Percentiles rank a stretch among this genome's conserved stretches.
phyloP scores from a whole-genome alignment of 1,284 basidiomycete genomes.

The Apiotrichum mycotoxinovorans region DNA sequence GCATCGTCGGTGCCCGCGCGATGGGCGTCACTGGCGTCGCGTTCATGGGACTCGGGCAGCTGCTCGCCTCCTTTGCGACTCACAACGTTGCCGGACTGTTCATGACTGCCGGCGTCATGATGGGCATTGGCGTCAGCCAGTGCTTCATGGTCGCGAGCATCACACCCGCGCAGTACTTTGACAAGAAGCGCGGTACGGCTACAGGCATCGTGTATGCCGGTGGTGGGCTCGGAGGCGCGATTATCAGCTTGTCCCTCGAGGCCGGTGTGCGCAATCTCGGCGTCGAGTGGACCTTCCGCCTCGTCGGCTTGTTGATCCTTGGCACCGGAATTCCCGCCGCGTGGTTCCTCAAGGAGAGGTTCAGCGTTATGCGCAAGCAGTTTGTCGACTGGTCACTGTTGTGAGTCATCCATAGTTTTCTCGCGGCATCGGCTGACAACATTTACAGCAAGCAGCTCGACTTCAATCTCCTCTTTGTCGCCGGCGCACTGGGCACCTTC shows the following conservation, averaged over 20 bases:
- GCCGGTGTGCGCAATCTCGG: conserved; percentile 34
- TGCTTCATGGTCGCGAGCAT: conserved; percentile 25
- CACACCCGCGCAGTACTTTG: conserved; percentile 38
- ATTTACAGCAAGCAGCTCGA: conserved; percentile 31
- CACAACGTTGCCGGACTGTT: conserved; percentile 28
- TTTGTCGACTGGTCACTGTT: conserved; percentile 10
- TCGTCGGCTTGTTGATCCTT: conserved; percentile 12
- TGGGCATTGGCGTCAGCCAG: conserved; percentile 26
- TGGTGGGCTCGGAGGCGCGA: conserved; percentile 42
- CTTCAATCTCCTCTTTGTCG: conserved; percentile 37
- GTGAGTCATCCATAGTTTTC: not conserved
- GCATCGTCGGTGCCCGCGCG: conserved; percentile 28
- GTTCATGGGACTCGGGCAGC: conserved; percentile 31
- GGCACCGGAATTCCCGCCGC: conserved; percentile 9
- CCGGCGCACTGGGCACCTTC: conserved; percentile 41
- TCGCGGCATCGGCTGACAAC: not conserved
- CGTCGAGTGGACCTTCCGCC: conserved; percentile 19
- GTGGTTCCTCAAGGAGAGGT: conserved; percentile 13
- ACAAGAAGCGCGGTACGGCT: conserved; percentile 34
- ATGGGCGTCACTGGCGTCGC: conserved; percentile 28
- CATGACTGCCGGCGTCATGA: conserved; percentile 26
- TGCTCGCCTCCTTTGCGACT: conserved; percentile 30
- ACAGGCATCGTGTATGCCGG: conserved; percentile 43
- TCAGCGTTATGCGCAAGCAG: not conserved
- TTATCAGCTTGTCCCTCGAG: conserved; percentile 32